A percentile compares a stretch with the other conserved stretches of the same genome.
Conservation (phyloP, 352 stramenopile species). For the Phytophthora nicotianae region DNA sequence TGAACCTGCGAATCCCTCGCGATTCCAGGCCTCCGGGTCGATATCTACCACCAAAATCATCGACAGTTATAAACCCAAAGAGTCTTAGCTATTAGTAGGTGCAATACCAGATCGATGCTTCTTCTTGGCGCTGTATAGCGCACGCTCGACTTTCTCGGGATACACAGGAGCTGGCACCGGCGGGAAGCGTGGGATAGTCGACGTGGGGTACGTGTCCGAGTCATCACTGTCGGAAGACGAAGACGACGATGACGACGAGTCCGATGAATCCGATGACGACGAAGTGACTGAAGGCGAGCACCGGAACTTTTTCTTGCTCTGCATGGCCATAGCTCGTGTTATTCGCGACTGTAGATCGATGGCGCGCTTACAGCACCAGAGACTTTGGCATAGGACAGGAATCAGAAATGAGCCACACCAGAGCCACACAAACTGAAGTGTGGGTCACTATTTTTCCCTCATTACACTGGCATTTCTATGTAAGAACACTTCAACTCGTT, state of each 20-base stretch:
- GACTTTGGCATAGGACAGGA: conserved; percentile 6
- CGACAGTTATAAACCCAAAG: neutral
- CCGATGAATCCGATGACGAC: conserved; percentile 39
- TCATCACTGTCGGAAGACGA: conserved; percentile 44
- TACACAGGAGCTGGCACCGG: conserved; percentile 51
- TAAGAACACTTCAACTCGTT: conserved; percentile 18
- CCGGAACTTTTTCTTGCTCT: conserved; percentile 35
- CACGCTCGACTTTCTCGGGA: conserved; percentile 50
- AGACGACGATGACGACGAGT: conserved; percentile 37
- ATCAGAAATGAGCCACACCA: conserved; percentile 29
- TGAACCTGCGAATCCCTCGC: conserved; percentile 83
- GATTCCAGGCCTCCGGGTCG: conserved; percentile 62
- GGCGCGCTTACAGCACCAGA: conserved; percentile 5
- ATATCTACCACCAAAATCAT: conserved; percentile 53
- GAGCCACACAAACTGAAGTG: conserved; percentile 30
- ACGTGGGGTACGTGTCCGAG: neutral
- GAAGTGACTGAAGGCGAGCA: conserved; percentile 57
- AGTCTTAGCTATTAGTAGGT: neutral
- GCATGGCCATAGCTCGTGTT: conserved; percentile 21
- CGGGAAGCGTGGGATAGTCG: conserved; percentile 49
- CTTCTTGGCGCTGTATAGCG: conserved; percentile 65
- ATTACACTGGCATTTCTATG: conserved; percentile 8
- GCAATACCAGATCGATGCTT: conserved; percentile 71
- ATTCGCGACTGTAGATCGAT: conserved; percentile 1
- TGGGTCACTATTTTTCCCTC: conserved; percentile 1